A percentile compares a stretch with the other conserved stretches of the same genome.
Conservation (phyloP, 176 grass and related monocot genomes). For the Triticum turgidum region DNA sequence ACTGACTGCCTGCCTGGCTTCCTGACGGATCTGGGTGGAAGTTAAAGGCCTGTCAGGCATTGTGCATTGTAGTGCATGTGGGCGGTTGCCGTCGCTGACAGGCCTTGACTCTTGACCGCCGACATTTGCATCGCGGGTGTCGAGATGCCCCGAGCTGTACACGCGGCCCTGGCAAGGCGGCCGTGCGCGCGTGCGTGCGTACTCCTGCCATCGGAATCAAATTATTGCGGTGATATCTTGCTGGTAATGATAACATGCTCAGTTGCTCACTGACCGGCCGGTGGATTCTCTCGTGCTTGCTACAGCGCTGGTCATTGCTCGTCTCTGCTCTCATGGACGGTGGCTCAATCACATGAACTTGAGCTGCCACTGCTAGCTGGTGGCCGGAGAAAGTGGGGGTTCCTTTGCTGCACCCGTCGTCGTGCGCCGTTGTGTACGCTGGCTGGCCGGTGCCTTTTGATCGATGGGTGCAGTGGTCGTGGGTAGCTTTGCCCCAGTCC, state of each 20-base stretch:
- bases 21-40: constrained; percentile 11
- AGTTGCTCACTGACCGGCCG: not conserved
- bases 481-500: constrained; percentile 6
- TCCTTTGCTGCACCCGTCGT: constrained; percentile 13
- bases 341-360: too few species aligned
- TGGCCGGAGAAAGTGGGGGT: not conserved
- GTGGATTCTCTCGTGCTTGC: not conserved
- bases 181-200: not conserved
- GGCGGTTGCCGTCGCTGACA: not conserved
- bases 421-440: constrained; percentile 4
- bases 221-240: not conserved
- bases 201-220: not conserved
- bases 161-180: not conserved
- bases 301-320: not conserved
- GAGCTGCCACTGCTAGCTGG: too few species aligned
- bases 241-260: not conserved
- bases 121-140: constrained; percentile 14
- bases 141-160: not conserved
- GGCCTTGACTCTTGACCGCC: constrained; percentile 49
- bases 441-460: constrained; percentile 20
- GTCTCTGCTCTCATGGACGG: too few species aligned
- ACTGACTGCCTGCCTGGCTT: not conserved
- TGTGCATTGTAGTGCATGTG: not conserved
- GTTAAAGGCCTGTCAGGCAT: constrained; percentile 23
- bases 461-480: not conserved